Base-by-base conservation (phyloP, 306 rosid genomes). In the Vicia faba region DNA sequence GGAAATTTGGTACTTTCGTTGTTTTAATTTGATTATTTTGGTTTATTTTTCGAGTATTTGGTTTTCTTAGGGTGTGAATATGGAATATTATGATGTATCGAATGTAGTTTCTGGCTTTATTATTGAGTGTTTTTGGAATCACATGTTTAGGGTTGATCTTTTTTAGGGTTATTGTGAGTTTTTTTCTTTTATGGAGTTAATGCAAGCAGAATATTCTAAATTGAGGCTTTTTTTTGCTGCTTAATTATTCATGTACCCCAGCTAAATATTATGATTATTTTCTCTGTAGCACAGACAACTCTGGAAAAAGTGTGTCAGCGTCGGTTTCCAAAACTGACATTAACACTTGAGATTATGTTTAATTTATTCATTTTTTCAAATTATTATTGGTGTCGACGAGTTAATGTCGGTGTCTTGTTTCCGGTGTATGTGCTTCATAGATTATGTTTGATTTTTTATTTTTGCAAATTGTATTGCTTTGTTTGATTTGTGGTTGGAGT, bases 61-160 rank as follows among this genome's bases (percentile, higher is more conserved):
- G 57, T 69, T 55, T n/a, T 1, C 13, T 6, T 5, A 6, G 78
- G 57, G 57, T 48, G 49, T 68, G 66, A 48, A 25, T 69, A 43
- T 63, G 69, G 55, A 64, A 53, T 51, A 50, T 64, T 74, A 25
- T 45, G 53, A 25, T 65, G 19, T 35, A 63, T 73, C 68, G 53
- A 11, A 31, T 54, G 73, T 51, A 19, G 58, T 65, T 61, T 69
- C 38, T 65, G 13, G 58, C 68, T 75, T 53, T 19, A 31, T 25
- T 25, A 49, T 14, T 73, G 68, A 11, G 43, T 58, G 51, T 48
- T 57, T 50, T 33, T 31, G 11, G 43, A 69, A 29, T 61, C 48
- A 65, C 31, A 19, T 69, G 61, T 55, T 13, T 61, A 43, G 31
- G 40, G 54, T 31, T 59, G 11, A 29, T 20, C 54, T 65, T 65